Conservation (phyloP, 768 basidiomycete genomes). For the Tulasnella sp. region DNA sequence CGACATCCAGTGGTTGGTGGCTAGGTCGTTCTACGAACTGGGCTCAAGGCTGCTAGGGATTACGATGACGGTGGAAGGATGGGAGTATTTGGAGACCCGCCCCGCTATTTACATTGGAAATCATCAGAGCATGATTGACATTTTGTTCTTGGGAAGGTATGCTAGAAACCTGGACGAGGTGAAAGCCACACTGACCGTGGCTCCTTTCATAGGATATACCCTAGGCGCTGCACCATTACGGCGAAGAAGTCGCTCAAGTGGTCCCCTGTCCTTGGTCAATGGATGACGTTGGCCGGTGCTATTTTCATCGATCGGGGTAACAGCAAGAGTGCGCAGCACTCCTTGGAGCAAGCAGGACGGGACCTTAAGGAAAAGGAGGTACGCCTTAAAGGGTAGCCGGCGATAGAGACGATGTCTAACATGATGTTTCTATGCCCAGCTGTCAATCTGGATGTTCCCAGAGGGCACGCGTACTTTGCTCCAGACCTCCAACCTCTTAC, state of each 20-base stretch:
- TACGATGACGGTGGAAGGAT: conserved; percentile 69
- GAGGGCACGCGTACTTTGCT: conserved; percentile 84
- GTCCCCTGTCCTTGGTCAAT: conserved; percentile 76
- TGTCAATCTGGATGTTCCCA: conserved; percentile 90
- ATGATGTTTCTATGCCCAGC: conserved; percentile 25
- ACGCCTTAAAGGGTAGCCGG: background rate
- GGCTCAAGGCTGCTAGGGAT: conserved; percentile 55
- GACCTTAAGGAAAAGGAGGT: conserved; percentile 49
- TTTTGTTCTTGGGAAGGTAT: conserved; percentile 70
- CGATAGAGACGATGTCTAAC: background rate
- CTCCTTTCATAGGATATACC: conserved; percentile 51
- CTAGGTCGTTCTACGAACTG: conserved; percentile 66
- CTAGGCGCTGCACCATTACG: conserved; percentile 73
- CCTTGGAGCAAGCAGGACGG: conserved; percentile 65
- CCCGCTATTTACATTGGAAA: conserved; percentile 76
- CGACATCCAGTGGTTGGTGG: conserved; percentile 76
- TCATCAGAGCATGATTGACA: conserved; percentile 89
- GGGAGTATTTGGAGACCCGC: conserved; percentile 58
- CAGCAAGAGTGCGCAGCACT: conserved; percentile 55
- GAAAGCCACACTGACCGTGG: background rate
- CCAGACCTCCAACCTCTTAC: conserved; percentile 53
- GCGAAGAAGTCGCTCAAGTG: conserved; percentile 84
- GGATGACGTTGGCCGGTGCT: conserved; percentile 79
- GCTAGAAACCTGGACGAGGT: conserved; percentile 19
- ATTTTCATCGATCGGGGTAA: conserved; percentile 88